Percentiles rank a stretch among this genome's conserved stretches.
Conservation (phyloP, 306 rosid genomes). For the Mimosa pudica region DNA sequence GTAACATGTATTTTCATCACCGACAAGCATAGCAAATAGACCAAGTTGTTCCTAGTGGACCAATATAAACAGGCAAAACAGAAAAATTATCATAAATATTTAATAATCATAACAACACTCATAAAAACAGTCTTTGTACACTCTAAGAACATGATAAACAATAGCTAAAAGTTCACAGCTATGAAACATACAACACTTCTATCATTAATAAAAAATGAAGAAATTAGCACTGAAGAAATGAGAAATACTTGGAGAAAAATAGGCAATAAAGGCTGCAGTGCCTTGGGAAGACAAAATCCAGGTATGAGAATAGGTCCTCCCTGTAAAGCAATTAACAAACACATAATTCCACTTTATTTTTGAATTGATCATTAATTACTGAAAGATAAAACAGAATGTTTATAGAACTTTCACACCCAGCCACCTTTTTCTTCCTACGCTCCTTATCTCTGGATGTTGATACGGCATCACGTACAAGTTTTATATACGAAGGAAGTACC, state of each 20-base stretch:
- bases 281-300: slow-evolving; percentile 92
- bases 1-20: slow-evolving; percentile 6
- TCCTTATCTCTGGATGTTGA: slow-evolving; percentile 94
- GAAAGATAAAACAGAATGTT: slow-evolving; percentile 19
- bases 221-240: slow-evolving; percentile 22
- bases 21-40: slow-evolving; percentile 10
- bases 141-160: not conserved
- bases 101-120: not conserved
- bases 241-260: slow-evolving; percentile 84
- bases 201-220: slow-evolving; percentile 5
- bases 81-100: not conserved
- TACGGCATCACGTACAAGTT: slow-evolving; percentile 95
- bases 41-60: not conserved
- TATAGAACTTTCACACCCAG: slow-evolving; percentile 31
- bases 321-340: slow-evolving; percentile 51
- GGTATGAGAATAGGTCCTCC: slow-evolving; percentile 93
- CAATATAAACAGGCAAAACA: not conserved
- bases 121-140: not conserved
- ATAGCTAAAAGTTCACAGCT: slow-evolving; percentile 9
- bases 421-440: slow-evolving; percentile 94
- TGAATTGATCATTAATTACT: slow-evolving; percentile 4
- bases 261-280: slow-evolving; percentile 94
- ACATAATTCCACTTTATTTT: slow-evolving; percentile 16
- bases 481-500: slow-evolving; percentile 83
- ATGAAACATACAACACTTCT: slow-evolving; percentile 1